Base-by-base conservation (phyloP, 352 stramenopile genomes). In the Thalassiosira livingstoniorum region DNA sequence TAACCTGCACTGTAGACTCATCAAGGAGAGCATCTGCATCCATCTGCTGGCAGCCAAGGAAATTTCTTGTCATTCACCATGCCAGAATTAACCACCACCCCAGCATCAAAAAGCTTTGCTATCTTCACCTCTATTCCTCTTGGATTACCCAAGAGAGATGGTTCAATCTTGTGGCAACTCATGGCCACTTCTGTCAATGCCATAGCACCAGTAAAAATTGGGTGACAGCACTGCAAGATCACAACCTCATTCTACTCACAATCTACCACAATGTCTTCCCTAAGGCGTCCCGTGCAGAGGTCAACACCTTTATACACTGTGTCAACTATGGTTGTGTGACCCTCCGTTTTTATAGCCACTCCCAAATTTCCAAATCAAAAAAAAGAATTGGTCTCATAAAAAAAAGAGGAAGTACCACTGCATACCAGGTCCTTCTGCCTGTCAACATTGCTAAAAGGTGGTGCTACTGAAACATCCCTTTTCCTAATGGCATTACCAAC, bases 301-400 rank as follows among this genome's bases (percentile, higher is more conserved):
- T 68, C 35, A 77, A 77, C 61, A 55, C 43, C n/a, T 68, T 77
- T 32, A 18, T 77, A 0, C 68, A 68, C 57, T 2, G n/a, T 53
- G 66, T 31, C 13, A 63, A 75, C 23, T 68, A 62, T 61, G 68
- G 54, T 1, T 45, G 23, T 68, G n/a, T 39, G 2, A 21, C 43
- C 25, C 27, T 62, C n/a, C 11, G 35, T 35, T 77, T 68, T 31
- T 77, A 67, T 47, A 47, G 37, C 21, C 1, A n/a, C 0, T 61
- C 37, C n/a, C 68, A 77, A 61, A 77, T 77, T 35, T 34, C 68
- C 0, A 21, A 68, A 34, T 5, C 32, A 21, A 55, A 77, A 25
- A 42, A 68, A 13, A 3, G 54, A n/a, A 57, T 77, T 61, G 68
- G 68, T 29, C n/a, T 77, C 11, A 62, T 55, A 7, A 66, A 34